Percentiles rank a stretch among this genome's conserved stretches.
phyloP scores from a whole-genome alignment of 495 filamentous ascomycete species.

The Glonium stellatum region DNA sequence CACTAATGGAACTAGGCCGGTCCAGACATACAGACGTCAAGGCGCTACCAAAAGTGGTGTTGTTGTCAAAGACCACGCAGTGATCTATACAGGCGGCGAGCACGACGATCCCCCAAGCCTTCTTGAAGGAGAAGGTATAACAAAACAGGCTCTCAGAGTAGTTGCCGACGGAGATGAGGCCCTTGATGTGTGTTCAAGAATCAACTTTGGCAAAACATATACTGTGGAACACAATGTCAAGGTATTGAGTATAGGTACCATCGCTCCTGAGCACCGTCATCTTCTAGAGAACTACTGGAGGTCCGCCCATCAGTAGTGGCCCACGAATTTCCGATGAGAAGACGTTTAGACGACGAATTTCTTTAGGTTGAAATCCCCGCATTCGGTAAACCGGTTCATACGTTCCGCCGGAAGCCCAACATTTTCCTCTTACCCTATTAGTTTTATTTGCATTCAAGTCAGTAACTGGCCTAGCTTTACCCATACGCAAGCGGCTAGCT shows the following conservation, averaged over 20 bases:
- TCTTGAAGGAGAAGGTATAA: conserved; percentile 13
- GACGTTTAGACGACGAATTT: too few species aligned
- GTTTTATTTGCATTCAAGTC: too few species aligned
- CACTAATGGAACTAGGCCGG: conserved; percentile 8
- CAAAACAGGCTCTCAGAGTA: conserved; percentile 18
- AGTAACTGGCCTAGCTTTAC: too few species aligned
- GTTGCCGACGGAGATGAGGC: conserved; percentile 1
- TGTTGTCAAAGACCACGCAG: conserved; percentile 23
- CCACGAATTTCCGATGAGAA: background rate
- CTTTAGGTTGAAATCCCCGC: too few species aligned
- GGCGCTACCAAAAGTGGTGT: conserved; percentile 24
- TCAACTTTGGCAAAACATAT: conserved; percentile 46
- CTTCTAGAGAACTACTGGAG: background rate
- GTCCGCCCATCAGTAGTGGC: background rate
- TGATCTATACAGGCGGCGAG: conserved; percentile 20
- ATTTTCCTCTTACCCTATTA: too few species aligned
- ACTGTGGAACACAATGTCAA: conserved; percentile 46
- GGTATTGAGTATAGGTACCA: conserved; percentile 36
- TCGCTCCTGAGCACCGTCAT: background rate
- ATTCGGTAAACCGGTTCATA: conserved; percentile 13
- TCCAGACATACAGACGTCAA: conserved; percentile 25
- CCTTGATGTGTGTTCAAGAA: conserved; percentile 38
- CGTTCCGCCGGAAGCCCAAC: too few species aligned
- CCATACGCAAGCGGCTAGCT: too few species aligned
- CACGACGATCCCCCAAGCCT: conserved; percentile 1